Percentiles rank a stretch among this genome's conserved stretches.
Evolutionary conservation across 208 protist species (phyloP).

Genomic region (Trypanosoma cruzi): DNA sequence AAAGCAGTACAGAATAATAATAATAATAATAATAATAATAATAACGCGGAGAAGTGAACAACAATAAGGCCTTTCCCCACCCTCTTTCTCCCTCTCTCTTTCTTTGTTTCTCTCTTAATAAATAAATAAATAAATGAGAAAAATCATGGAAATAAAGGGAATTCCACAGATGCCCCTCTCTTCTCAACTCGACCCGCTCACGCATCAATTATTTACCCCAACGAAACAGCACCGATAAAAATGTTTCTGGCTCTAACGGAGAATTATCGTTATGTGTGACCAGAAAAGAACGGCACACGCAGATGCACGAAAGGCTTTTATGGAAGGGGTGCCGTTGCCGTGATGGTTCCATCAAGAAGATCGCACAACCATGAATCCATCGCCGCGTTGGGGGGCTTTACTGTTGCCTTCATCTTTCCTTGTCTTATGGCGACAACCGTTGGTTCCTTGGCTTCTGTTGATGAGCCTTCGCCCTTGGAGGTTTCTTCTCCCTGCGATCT

Average conservation of each 20-base stretch:
- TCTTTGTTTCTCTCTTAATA: too few relatives aligned
- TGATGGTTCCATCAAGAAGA: constrained; percentile 23
- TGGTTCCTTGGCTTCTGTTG: not conserved
- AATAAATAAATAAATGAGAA: too few relatives aligned
- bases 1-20: not conserved
- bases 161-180: not conserved
- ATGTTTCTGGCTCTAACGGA: not conserved
- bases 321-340: constrained; percentile 1
- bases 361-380: constrained; percentile 26
- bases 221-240: not conserved
- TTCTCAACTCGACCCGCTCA: not conserved
- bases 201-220: not conserved
- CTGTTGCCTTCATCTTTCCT: constrained; percentile 21
- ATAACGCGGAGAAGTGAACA: too few relatives aligned
- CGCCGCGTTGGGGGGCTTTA: constrained; percentile 13
- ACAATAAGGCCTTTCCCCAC: too few relatives aligned
- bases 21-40: too few relatives aligned
- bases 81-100: too few relatives aligned
- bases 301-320: not conserved
- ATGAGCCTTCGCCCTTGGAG: not conserved
- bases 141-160: not conserved
- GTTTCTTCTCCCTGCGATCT: not conserved
- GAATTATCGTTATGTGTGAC: not conserved
- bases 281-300: not conserved
- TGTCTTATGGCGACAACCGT: constrained; percentile 10